Evolutionary conservation across 371 early-diverging fungal species (phyloP).

Genomic region (Syncephalastrum sp.): DNA sequence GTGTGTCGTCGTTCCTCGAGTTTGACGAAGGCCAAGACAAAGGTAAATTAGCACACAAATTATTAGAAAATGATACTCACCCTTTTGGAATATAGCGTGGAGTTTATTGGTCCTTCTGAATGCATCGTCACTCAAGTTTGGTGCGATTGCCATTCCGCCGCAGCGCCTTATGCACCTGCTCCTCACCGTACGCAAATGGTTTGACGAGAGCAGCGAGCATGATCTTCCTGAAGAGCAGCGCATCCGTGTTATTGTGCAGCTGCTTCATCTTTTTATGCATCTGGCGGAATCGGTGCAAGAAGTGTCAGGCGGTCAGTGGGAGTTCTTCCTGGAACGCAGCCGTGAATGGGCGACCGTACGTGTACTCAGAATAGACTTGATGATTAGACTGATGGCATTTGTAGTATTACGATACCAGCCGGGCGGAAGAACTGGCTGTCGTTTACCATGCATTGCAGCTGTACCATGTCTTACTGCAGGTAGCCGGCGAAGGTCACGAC

Average conservation of each 20-base stretch:
- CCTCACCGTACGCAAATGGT: slow-evolving; percentile 45
- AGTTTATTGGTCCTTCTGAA: slow-evolving; percentile 31
- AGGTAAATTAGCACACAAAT: slow-evolving; percentile 15
- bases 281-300: slow-evolving; percentile 51
- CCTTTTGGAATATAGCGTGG: slow-evolving; percentile 20
- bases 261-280: slow-evolving; percentile 38
- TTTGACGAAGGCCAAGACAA: slow-evolving; percentile 20
- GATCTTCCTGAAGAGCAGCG: slow-evolving; percentile 19
- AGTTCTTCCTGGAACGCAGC: slow-evolving; percentile 46
- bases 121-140: slow-evolving; percentile 29
- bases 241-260: slow-evolving; percentile 32
- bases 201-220: slow-evolving; percentile 23
- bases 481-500: background rate
- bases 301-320: slow-evolving; percentile 56
- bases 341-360: slow-evolving; percentile 39
- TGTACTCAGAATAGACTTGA: background rate
- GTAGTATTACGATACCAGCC: slow-evolving; percentile 26
- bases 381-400: background rate
- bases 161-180: slow-evolving; percentile 49
- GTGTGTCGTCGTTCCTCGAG: slow-evolving; percentile 19
- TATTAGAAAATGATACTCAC: background rate
- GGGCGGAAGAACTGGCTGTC: slow-evolving; percentile 17
- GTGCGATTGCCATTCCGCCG: slow-evolving; percentile 42
- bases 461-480: slow-evolving; percentile 7
- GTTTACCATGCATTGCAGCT: slow-evolving; percentile 16